phyloP scores from a whole-genome alignment of 2,329 filamentous ascomycete species.

The Shiraia bambusicola region DNA sequence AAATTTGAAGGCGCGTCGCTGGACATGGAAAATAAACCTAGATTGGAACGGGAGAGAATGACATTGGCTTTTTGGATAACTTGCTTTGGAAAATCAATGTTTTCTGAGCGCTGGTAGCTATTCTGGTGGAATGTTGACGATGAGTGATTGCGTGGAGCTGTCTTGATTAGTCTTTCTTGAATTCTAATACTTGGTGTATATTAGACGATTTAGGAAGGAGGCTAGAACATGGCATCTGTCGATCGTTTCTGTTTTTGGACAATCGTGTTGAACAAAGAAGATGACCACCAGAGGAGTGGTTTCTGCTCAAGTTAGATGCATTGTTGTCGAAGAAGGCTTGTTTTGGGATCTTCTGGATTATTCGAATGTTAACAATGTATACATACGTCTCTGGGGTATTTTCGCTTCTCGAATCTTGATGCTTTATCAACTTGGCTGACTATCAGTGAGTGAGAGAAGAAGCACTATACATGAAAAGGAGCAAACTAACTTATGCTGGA shows the following conservation, averaged over 20 bases:
- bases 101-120: too few species aligned
- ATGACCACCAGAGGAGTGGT: conserved; percentile 25
- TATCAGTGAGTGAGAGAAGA: too few species aligned
- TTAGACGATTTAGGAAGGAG: neutral
- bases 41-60: too few species aligned
- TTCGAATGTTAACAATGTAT: conserved; percentile 33
- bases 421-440: too few species aligned
- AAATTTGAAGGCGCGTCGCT: too few species aligned
- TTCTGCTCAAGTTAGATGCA: conserved; percentile 33
- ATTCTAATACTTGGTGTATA: neutral
- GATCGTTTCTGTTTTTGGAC: neutral
- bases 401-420: too few species aligned
- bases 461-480: conserved; percentile 30
- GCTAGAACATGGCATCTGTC: neutral
- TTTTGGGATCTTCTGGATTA: conserved; percentile 31
- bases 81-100: too few species aligned
- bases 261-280: conserved; percentile 13
- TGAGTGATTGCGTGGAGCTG: too few species aligned
- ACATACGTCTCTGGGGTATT: conserved; percentile 35
- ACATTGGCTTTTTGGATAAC: too few species aligned
- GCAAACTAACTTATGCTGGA: conserved; percentile 33
- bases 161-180: too few species aligned
- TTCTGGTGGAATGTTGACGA: too few species aligned
- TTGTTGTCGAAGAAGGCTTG: conserved; percentile 29
- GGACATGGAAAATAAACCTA: too few species aligned